A percentile compares a stretch with the other conserved stretches of the same genome.
These are phyloP conservation scores for Aspergillus homomorphus DNA, from an alignment of 495 filamentous ascomycete genomes.

Conservation along the genomic window DNA sequence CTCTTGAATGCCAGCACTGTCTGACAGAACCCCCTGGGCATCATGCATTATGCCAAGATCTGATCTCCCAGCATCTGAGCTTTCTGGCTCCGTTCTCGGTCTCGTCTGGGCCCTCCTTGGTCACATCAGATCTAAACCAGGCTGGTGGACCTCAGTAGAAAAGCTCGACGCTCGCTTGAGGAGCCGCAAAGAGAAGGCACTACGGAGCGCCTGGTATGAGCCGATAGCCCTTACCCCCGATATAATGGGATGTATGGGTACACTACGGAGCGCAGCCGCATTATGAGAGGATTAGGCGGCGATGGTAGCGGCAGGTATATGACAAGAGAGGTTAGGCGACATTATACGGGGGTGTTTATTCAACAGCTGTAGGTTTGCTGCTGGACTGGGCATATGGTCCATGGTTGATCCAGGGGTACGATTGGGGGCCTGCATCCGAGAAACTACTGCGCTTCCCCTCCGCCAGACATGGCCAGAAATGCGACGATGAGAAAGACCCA, in stretches of 20 bases:
- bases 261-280: background rate
- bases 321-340: too few relatives aligned
- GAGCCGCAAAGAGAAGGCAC: background rate
- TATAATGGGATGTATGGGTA: background rate
- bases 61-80: background rate
- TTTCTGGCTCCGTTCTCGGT: background rate
- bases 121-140: background rate
- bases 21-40: background rate
- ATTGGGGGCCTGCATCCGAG: background rate
- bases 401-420: background rate
- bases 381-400: background rate
- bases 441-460: slow-evolving; percentile 33
- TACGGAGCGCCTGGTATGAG: background rate
- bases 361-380: background rate
- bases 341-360: background rate
- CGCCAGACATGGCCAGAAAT: slow-evolving; percentile 43
- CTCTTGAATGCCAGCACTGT: background rate
- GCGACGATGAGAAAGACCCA: slow-evolving; percentile 45
- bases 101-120: background rate
- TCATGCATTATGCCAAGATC: background rate
- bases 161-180: background rate
- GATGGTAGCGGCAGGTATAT: too few relatives aligned
- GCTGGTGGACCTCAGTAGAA: background rate
- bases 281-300: too few relatives aligned
- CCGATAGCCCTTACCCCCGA: background rate